Evolutionary conservation across 2,329 filamentous ascomycete species (phyloP), one percentile per base, ranked within the genome.

Genomic region (Juglanconis oblonga): DNA sequence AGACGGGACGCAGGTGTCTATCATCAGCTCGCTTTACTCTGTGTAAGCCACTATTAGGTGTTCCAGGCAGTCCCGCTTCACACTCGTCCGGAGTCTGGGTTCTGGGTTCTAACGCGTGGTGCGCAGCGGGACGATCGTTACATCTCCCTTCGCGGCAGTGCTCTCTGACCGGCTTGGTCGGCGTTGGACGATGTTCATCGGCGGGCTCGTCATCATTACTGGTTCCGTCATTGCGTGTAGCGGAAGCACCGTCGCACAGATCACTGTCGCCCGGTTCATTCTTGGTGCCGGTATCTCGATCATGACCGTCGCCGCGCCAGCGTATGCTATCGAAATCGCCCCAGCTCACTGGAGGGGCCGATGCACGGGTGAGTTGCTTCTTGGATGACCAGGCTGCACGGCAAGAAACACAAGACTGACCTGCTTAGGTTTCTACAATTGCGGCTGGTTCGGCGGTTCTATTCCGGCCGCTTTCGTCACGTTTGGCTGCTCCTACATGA

Each of bases 281-380:
- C 77, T 81, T 36, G 79, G 79, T 24, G 64, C 74, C 35, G 79
- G 78, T 24, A 80, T 80, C 57, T 69, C 77, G 57, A 67, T 79
- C 67, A 79, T 81, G 77, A 76, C 77, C 0, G 77, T 81, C 44
- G 76, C 76, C 9, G 79, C 78, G 2, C 79, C 79, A 1, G 77
- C 79, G 9, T 81, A 81, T 59, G 72, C 76, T 4, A 73, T 81
- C 40, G 79, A 81, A 62, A 77, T 81, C 32, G 66, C 79, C 1
- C 77, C 78, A 45, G 76, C 79, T 42, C 78, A 81, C 65, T 80
- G 79, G 79, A 75, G 79, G 61, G 79, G 79, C 24, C 78, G 79
- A 50, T 77, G 75, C 65, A 77, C 77, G 24, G 74, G 74, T 76
- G 66, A 61, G 66, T 54, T 31, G 31, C 54, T 65, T 36, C 63